Conservation (phyloP, 768 basidiomycete genomes). For the Podaxis sp. region DNA sequence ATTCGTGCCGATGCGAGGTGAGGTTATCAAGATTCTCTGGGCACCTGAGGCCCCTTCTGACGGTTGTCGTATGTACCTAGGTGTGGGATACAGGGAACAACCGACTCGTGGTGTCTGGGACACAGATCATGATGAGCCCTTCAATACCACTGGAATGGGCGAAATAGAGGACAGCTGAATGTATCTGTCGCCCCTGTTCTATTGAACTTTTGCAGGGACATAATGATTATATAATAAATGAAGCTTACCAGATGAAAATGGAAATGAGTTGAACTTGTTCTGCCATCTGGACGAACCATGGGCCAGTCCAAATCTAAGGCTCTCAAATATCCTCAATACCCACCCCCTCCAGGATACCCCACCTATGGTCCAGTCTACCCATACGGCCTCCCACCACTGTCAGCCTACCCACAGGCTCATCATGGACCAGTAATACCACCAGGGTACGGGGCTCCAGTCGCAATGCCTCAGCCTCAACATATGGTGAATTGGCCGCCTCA, state of each 20-base stretch:
- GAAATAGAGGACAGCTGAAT: background rate
- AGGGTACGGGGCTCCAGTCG: conserved; percentile 12
- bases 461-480: conserved; percentile 20
- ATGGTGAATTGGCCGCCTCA: conserved; percentile 17
- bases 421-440: conserved; percentile 16
- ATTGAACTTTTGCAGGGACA: background rate
- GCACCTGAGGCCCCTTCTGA: background rate
- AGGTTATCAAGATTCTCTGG: background rate
- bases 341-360: conserved; percentile 7
- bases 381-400: background rate
- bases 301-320: conserved; percentile 11
- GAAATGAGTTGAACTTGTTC: conserved; percentile 5
- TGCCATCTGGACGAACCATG: background rate
- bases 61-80: conserved; percentile 6
- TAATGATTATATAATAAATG: conserved; percentile 7
- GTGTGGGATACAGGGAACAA: conserved; percentile 21
- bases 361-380: conserved; percentile 4
- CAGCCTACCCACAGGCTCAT: conserved; percentile 10
- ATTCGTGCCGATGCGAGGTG: conserved; percentile 21
- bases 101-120: conserved; percentile 17
- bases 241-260: background rate
- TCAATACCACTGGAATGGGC: background rate
- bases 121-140: conserved; percentile 11
- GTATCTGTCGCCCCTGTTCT: background rate
- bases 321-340: conserved; percentile 1